Evolutionary conservation across 805 yeast genomes (phyloP), one percentile per base, ranked within the genome.

Genomic region (Pichia thaimueangensis): DNA sequence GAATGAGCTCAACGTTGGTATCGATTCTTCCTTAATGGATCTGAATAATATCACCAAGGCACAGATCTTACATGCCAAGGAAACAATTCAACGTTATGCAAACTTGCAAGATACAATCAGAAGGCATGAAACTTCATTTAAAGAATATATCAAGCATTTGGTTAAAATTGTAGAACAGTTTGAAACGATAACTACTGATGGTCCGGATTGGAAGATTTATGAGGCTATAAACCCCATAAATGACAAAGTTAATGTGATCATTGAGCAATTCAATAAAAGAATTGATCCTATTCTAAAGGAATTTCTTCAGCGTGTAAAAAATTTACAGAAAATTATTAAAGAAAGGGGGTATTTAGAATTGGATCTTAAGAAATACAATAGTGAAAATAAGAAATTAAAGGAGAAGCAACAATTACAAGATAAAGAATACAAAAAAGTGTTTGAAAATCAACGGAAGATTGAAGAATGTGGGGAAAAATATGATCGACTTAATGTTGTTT

Each of bases 391-490:
- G 19, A 45, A 43, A 20, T 45, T 55, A 12, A 43, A 51, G 5
- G 40, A 58, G 22, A 53, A 54, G 38, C 31, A 54, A 54, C 54
- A 45, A 39, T 51, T 70, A 23, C 64, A 65, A 15, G 57, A 66
- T 47, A 67, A 66, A 19, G 66, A 71, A 37, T 66, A 65, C 37
- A 63, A 62, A 39, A 56, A 58, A 29, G 48, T 60, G 39, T 52
- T 60, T 28, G 62, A 61, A 32, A 55, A 57, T 20, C 58, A 60
- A 38, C 58, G 57, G 45, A 56, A 56, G 40, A 34, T 57, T 23
- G 63, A 54, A 45, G 55, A 53, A 41, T 60, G 50, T 47, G 63
- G 48, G 43, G 60, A 45, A 53, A 68, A 52, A 37, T 74, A 68
- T 49, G 67, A 68, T 2, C 37, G 45, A 10, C 47, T 65, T 28